Base-by-base conservation (phyloP, 2,329 filamentous ascomycete genomes). In the Lasiodiplodia sp. region DNA sequence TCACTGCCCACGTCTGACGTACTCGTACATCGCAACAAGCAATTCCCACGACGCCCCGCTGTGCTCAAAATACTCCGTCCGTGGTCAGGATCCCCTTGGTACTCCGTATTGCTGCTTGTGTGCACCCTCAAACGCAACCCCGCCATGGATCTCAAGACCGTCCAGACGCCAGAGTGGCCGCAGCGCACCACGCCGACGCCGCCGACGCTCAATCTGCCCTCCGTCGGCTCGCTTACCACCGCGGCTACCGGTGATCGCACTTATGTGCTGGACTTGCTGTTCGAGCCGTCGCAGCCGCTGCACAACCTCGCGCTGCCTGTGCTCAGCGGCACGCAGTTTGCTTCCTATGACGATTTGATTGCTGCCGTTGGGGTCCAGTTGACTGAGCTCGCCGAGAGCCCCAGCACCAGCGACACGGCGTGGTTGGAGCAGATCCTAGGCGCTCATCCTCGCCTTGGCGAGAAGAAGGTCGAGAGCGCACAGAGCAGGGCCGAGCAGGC, bases 401-500 rank as follows among this genome's bases (percentile, higher is more conserved):
- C 56, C 68, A 51, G 38, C 8, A 79, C 83, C 23, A 82, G 82
- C 47, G 85, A 89, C 70, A 85, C 82, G 7, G 75, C 81, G 62
- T 87, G 84, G 70, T 85, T 97, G 0, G 87, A 93, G 53, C 84
- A 85, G 18, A 94, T 97, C 69, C 84, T 97, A 1, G 89, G 88
- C 64, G 90, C 92, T 10, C 94, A 97, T 78, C 94, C 94, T 0
- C 87, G 94, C 2, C 86, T 97, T 10, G 94, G 94, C 14, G 91
- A 90, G 73, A 91, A 91, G 79, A 92, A 91, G 76, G 89, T 94
- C 51, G 91, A 93, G n/a, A 96, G 92, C 74, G 90, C 88, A 65
- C 88, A 94, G 80, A 96, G 92, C 71, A 85, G 85, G n/a, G 87
- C 87, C 4, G 94, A 97, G 82, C 94, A 97, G 80, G 91, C 91